Evolutionary conservation across 305 asterid species (phyloP).

Genomic region (Caryopteris hybrid): DNA sequence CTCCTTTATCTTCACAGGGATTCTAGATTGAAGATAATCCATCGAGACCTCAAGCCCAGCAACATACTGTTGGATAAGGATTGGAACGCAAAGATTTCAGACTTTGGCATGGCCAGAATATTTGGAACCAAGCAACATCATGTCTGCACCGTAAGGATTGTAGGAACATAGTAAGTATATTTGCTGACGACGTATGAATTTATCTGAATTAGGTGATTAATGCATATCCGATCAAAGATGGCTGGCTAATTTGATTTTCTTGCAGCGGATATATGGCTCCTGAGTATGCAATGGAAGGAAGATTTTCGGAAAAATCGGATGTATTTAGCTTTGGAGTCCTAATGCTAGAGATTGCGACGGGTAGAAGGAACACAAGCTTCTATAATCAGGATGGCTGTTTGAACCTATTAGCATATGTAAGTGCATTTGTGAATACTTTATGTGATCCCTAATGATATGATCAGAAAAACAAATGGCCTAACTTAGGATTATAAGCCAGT

Average conservation of each 20-base stretch:
- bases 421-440: too few relatives aligned
- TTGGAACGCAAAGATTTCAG: slow-evolving; percentile 42
- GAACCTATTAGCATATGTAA: slow-evolving; percentile 10
- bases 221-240: neutral
- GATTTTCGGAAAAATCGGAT: neutral
- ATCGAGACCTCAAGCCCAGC: neutral
- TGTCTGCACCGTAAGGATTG: slow-evolving; percentile 18
- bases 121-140: slow-evolving; percentile 20
- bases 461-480: too few relatives aligned
- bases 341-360: neutral
- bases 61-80: slow-evolving; percentile 10
- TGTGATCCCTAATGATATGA: too few relatives aligned
- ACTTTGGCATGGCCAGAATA: slow-evolving; percentile 43
- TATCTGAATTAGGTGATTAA: too few relatives aligned
- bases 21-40: neutral
- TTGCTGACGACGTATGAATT: neutral
- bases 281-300: neutral
- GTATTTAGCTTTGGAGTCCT: neutral
- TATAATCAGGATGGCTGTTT: neutral
- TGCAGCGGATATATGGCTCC: slow-evolving; percentile 37
- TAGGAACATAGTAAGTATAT: slow-evolving; percentile 35
- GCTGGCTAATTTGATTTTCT: neutral
- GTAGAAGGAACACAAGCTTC: neutral
- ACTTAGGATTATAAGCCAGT: too few relatives aligned
- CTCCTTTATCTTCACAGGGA: neutral